phyloP scores from a whole-genome alignment of 1,284 basidiomycete species.

The Rhizoctonia solani region DNA sequence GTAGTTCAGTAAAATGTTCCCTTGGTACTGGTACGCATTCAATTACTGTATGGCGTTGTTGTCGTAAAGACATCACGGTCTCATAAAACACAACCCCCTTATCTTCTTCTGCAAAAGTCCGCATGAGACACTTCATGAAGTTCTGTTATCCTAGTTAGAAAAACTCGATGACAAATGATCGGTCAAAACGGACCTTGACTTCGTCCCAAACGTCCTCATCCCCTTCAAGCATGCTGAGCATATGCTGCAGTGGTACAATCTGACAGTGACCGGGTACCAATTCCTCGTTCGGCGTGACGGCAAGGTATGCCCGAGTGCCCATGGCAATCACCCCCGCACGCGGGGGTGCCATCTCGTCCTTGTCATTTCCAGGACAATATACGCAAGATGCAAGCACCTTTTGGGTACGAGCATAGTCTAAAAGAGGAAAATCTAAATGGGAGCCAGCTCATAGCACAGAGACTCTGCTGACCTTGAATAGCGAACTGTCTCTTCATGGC shows the following conservation, averaged over 20 bases:
- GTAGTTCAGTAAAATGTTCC: constrained; percentile 80
- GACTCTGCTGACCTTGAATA: constrained; percentile 71
- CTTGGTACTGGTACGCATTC: constrained; percentile 91
- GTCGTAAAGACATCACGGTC: constrained; percentile 82
- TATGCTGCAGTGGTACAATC: constrained; percentile 95
- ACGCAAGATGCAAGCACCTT: constrained; percentile 84
- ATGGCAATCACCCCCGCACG: constrained; percentile 86
- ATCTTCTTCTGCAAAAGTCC: constrained; percentile 87
- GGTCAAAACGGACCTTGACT: constrained; percentile 62
- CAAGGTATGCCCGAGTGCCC: constrained; percentile 88
- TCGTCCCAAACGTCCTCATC: constrained; percentile 99
- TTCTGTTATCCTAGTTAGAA: constrained; percentile 60
- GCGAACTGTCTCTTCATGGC: constrained; percentile 97
- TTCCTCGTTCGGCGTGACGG: constrained; percentile 84
- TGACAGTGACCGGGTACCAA: constrained; percentile 87
- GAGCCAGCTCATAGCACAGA: constrained; percentile 20
- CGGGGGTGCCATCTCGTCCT: constrained; percentile 80
- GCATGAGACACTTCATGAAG: constrained; percentile 98
- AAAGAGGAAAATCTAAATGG: background rate
- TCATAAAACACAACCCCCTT: constrained; percentile 94
- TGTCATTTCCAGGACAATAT: constrained; percentile 70
- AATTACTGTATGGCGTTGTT: constrained; percentile 89
- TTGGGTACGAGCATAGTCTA: constrained; percentile 95
- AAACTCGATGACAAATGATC: background rate
- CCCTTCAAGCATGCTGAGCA: constrained; percentile 86